Conservation (phyloP, 768 basidiomycete species). For the Boletus rubescentipes region DNA sequence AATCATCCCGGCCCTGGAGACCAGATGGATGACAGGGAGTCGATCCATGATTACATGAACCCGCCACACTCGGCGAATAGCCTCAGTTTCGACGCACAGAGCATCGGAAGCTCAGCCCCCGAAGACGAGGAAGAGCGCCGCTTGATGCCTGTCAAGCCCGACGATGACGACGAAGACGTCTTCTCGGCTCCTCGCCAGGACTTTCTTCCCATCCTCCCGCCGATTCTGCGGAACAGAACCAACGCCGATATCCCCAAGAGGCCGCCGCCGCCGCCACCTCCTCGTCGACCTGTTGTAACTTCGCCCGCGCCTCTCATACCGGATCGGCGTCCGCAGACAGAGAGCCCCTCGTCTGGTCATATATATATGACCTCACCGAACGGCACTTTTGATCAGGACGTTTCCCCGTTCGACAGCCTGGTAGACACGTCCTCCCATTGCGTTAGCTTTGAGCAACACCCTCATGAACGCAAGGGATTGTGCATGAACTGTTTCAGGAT, state of each 20-base stretch:
- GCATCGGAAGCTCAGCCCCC: conserved; percentile 41
- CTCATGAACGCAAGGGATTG: conserved; percentile 62
- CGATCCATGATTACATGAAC: conserved; percentile 17
- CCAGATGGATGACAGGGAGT: conserved; percentile 26
- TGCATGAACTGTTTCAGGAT: conserved; percentile 66
- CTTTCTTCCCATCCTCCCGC: conserved; percentile 6
- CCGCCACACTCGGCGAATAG: conserved; percentile 25
- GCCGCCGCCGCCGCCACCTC: conserved; percentile 50
- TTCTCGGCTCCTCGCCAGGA: conserved; percentile 21
- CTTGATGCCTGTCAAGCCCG: conserved; percentile 30
- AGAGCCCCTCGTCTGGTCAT: conserved; percentile 14
- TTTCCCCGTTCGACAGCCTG: conserved; percentile 67
- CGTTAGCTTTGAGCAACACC: conserved; percentile 60
- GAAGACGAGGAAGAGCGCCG: conserved; percentile 46
- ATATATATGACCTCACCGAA: conserved; percentile 31
- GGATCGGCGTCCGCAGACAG: conserved; percentile 33
- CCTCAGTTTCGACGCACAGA: conserved; percentile 35
- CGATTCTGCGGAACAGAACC: conserved; percentile 25
- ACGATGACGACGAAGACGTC: conserved; percentile 25
- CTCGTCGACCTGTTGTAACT: conserved; percentile 43
- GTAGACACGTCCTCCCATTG: conserved; percentile 50
- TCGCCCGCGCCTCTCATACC: conserved; percentile 47
- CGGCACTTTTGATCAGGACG: conserved; percentile 38
- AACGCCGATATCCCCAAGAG: conserved; percentile 34
- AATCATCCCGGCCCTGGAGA: conserved; percentile 8